Evolutionary conservation across 371 early-diverging fungal genomes (phyloP).

Genomic region (Rhizopus arrhizus): DNA sequence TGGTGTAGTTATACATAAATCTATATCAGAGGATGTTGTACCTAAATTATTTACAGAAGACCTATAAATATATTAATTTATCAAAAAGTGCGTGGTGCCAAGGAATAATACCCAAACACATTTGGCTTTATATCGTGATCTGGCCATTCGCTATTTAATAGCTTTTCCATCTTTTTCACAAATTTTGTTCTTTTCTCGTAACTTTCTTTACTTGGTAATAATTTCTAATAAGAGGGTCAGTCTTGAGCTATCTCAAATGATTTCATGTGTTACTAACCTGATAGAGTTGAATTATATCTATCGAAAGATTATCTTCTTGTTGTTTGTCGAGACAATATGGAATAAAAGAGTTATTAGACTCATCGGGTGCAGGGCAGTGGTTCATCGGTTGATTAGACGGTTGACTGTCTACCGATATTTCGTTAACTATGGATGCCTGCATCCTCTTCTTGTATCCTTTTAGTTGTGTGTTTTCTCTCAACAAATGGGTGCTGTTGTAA

Average conservation of each 20-base stretch:
- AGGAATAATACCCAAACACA: slow-evolving; percentile 58
- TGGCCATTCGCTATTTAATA: slow-evolving; percentile 64
- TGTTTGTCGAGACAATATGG: slow-evolving; percentile 24
- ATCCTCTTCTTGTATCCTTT: slow-evolving; percentile 25
- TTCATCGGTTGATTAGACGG: not conserved
- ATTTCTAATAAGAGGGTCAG: slow-evolving; percentile 23
- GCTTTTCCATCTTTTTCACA: slow-evolving; percentile 56
- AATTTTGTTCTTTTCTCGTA: slow-evolving; percentile 54
- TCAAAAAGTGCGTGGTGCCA: no score
- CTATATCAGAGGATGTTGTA: slow-evolving; percentile 61
- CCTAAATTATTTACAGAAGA: slow-evolving; percentile 66
- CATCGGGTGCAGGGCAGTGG: slow-evolving; percentile 14
- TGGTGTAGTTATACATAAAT: slow-evolving; percentile 63
- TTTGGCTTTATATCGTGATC: slow-evolving; percentile 59
- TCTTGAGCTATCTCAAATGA: not conserved
- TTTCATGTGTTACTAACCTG: slow-evolving; percentile 16
- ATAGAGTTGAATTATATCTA: slow-evolving; percentile 24
- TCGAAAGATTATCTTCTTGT: slow-evolving; percentile 26
- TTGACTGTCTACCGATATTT: not conserved
- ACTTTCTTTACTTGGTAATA: slow-evolving; percentile 64
- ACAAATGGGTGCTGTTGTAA: not conserved
- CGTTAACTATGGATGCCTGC: slow-evolving; percentile 26
- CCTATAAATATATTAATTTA: not conserved
- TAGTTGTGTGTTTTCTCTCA: not conserved
- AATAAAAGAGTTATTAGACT: slow-evolving; percentile 5